phyloP scores from a whole-genome alignment of 768 basidiomycete genomes.

The Phylloporus sp. region DNA sequence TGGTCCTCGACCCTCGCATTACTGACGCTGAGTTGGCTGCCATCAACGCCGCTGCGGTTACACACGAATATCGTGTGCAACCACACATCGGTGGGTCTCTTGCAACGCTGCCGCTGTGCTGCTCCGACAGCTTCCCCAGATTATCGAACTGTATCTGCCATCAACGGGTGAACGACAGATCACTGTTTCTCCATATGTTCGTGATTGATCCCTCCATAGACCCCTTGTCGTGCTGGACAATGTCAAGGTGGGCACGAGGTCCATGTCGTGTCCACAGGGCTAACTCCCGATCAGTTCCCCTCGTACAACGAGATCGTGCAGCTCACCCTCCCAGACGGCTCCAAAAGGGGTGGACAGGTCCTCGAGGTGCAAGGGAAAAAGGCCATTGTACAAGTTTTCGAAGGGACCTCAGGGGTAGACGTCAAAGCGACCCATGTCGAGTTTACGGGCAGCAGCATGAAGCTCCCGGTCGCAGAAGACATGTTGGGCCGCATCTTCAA shows the following conservation, averaged over 20 bases:
- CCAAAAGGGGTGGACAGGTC: slow-evolving; percentile 94
- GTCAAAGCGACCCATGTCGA: slow-evolving; percentile 97
- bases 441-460: slow-evolving; percentile 98
- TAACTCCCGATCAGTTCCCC: slow-evolving; percentile 62
- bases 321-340: slow-evolving; percentile 91
- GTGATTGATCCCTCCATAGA: slow-evolving; percentile 38
- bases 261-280: slow-evolving; percentile 4
- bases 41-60: slow-evolving; percentile 87
- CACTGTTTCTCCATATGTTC: background rate
- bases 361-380: slow-evolving; percentile 98
- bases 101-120: slow-evolving; percentile 1
- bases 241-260: slow-evolving; percentile 67
- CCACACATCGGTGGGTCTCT: slow-evolving; percentile 72
- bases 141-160: slow-evolving; percentile 96
- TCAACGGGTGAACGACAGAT: slow-evolving; percentile 75
- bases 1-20: slow-evolving; percentile 52
- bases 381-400: slow-evolving; percentile 98
- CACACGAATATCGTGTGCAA: slow-evolving; percentile 82
- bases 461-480: slow-evolving; percentile 96
- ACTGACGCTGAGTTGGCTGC: slow-evolving; percentile 71
- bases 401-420: slow-evolving; percentile 96
- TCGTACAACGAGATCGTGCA: slow-evolving; percentile 99
- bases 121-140: slow-evolving; percentile 45
- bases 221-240: slow-evolving; percentile 97
- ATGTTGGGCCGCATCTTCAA: slow-evolving; percentile 99